Conservation (phyloP, 257 asterid species). For the Gentiana dahurica region DNA sequence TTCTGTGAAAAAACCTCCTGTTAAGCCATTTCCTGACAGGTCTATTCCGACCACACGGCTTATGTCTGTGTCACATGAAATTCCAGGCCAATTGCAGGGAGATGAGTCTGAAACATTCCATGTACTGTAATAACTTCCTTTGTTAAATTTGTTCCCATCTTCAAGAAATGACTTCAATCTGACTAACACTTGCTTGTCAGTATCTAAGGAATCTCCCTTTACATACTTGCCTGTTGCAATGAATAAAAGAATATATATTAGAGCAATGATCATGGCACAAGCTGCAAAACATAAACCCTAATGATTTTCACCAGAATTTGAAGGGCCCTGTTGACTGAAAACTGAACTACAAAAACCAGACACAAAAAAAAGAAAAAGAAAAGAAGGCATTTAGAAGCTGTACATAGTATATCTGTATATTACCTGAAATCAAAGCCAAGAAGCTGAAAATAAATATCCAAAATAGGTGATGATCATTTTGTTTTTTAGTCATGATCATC, state of each 20-base stretch:
- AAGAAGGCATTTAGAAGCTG: too few species aligned
- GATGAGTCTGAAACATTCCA: slow-evolving; percentile 38
- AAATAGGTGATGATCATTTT: slow-evolving; percentile 22
- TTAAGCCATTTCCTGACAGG: slow-evolving; percentile 35
- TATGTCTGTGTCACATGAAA: slow-evolving; percentile 30
- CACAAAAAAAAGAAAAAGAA: too few species aligned
- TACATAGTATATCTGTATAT: background rate
- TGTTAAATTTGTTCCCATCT: slow-evolving; percentile 38
- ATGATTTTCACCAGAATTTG: background rate
- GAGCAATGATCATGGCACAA: background rate
- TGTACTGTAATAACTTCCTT: slow-evolving; percentile 26
- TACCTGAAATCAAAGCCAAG: slow-evolving; percentile 53
- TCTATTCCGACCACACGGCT: slow-evolving; percentile 42
- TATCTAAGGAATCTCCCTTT: slow-evolving; percentile 39
- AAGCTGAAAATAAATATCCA: slow-evolving; percentile 23
- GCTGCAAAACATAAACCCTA: slow-evolving; percentile 14
- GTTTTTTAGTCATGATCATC: slow-evolving; percentile 54
- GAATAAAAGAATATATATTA: too few species aligned
- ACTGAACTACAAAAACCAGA: background rate
- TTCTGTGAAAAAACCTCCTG: slow-evolving; percentile 36
- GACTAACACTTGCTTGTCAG: slow-evolving; percentile 48
- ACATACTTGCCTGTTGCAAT: slow-evolving; percentile 38
- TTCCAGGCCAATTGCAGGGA: slow-evolving; percentile 72
- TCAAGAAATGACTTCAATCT: slow-evolving; percentile 43
- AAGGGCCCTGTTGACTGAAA: background rate